A percentile compares a stretch with the other conserved stretches of the same genome.
Evolutionary conservation across 2,329 filamentous ascomycete genomes (phyloP).

Genomic region (Sarocladiaceae sp.): DNA sequence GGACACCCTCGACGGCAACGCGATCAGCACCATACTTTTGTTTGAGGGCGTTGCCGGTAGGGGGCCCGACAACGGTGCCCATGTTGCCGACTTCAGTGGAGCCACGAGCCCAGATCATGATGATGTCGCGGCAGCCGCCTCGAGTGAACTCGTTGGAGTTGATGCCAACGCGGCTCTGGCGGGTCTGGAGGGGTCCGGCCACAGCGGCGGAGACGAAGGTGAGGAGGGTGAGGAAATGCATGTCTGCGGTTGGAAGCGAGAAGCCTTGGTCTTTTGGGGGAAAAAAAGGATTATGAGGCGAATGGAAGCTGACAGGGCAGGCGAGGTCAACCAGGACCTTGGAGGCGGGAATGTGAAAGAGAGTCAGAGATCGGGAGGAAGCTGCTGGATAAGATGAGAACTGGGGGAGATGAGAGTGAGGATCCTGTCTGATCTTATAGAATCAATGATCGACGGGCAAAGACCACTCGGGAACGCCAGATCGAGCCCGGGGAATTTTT

Average conservation of each 20-base stretch:
- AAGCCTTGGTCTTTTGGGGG: not conserved
- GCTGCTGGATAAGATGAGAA: not conserved
- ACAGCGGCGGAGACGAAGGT: conserved; percentile 13
- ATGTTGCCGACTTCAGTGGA: conserved; percentile 17
- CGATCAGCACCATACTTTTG: conserved; percentile 10
- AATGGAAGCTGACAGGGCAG: not conserved
- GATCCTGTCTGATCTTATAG: too few relatives aligned
- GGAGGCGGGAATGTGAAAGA: conserved; percentile 1
- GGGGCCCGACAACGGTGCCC: conserved; percentile 16
- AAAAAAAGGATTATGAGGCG: not conserved
- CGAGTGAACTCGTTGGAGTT: conserved; percentile 18
- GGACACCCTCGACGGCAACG: conserved; percentile 21
- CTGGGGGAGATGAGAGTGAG: too few relatives aligned
- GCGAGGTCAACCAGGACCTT: conserved; percentile 8
- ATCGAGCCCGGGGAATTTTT: too few relatives aligned
- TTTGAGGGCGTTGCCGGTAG: conserved; percentile 15
- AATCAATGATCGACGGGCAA: too few relatives aligned
- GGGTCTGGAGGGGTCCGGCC: conserved; percentile 13
- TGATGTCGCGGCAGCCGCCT: conserved; percentile 18
- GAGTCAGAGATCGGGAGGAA: not conserved
- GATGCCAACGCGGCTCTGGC: conserved; percentile 15
- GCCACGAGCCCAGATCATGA: conserved; percentile 20
- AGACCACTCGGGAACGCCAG: too few relatives aligned
- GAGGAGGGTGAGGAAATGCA: conserved; percentile 13
- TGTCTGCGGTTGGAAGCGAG: conserved; percentile 8